Conservation (phyloP, 2,329 filamentous ascomycete species). For the Chaetomium olivaceum region DNA sequence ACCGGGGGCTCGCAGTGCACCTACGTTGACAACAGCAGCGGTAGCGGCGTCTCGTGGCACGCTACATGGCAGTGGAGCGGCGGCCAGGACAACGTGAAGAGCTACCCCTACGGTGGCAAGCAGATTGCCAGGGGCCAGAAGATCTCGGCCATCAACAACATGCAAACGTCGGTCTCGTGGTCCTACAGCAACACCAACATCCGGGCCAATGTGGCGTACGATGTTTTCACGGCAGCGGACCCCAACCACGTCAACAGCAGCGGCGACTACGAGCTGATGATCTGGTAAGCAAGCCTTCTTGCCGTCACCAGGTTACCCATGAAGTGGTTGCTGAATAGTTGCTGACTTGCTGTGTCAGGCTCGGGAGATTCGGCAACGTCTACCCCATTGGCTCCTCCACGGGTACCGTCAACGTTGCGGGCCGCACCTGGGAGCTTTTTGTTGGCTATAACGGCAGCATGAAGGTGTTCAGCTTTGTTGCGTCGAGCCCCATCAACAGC, state of each 20-base stretch:
- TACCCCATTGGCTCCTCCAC: conserved; percentile 52
- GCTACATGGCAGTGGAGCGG: conserved; percentile 47
- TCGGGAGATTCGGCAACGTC: conserved; percentile 60
- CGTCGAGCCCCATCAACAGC: conserved; percentile 41
- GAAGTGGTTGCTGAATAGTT: not conserved
- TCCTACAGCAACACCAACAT: conserved; percentile 52
- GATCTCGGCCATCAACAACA: conserved; percentile 38
- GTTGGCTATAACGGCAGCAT: conserved; percentile 55
- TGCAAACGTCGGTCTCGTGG: conserved; percentile 42
- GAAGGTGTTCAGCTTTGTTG: conserved; percentile 54
- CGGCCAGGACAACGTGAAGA: conserved; percentile 45
- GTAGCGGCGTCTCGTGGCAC: conserved; percentile 42
- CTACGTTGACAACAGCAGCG: conserved; percentile 39
- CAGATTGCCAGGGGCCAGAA: conserved; percentile 36
- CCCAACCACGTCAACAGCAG: conserved; percentile 37
- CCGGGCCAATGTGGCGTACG: conserved; percentile 61
- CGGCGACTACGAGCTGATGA: conserved; percentile 63
- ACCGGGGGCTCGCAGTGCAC: conserved; percentile 47
- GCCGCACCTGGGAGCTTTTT: conserved; percentile 54
- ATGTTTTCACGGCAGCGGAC: conserved; percentile 58
- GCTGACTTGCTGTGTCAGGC: conserved; percentile 36
- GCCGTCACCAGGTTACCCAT: not conserved
- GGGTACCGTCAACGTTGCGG: conserved; percentile 52
- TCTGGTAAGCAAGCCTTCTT: conserved; percentile 48
- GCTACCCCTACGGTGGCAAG: conserved; percentile 45